Evolutionary conservation across 352 stramenopile genomes (phyloP).

Genomic region (Phytopythium boreale): DNA sequence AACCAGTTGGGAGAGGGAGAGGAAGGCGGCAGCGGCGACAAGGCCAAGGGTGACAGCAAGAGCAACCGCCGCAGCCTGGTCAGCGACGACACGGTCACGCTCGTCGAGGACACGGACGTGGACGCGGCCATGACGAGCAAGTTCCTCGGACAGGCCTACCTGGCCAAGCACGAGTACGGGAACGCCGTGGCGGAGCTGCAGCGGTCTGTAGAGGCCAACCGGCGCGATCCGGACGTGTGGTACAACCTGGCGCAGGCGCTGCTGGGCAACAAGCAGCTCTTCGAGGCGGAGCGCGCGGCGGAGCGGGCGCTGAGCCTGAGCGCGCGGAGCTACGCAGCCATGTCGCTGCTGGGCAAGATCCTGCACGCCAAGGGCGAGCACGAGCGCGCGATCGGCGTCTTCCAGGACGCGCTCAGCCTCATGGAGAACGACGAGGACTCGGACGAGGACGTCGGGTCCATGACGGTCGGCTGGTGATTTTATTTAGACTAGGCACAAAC

Average conservation of each 20-base stretch:
- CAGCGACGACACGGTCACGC: conserved; percentile 29
- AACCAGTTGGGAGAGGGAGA: conserved; percentile 16
- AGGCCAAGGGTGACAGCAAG: conserved; percentile 14
- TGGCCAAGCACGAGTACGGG: conserved; percentile 62
- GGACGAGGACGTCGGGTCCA: conserved; percentile 76
- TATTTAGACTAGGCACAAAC: conserved; percentile 4
- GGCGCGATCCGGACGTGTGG: conserved; percentile 70
- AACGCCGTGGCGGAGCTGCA: conserved; percentile 64
- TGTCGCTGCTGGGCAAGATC: conserved; percentile 83
- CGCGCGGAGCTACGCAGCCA: conserved; percentile 54
- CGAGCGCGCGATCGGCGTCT: conserved; percentile 71
- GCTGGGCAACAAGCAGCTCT: conserved; percentile 45
- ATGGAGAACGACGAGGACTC: conserved; percentile 67
- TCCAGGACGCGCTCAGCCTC: conserved; percentile 67
- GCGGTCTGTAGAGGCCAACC: conserved; percentile 63
- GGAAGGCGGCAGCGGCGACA: conserved; percentile 6
- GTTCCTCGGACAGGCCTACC: conserved; percentile 62
- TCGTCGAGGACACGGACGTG: conserved; percentile 48
- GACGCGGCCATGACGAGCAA: conserved; percentile 70
- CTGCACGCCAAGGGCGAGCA: conserved; percentile 76
- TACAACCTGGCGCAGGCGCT: conserved; percentile 71
- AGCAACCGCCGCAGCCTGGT: conserved; percentile 13
- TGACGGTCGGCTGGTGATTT: conserved; percentile 73
- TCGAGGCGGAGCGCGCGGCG: conserved; percentile 68
- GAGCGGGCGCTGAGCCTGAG: conserved; percentile 49